Evolutionary conservation across 2,329 filamentous ascomycete genomes (phyloP).

Genomic region (Fusarium euwallaceae): DNA sequence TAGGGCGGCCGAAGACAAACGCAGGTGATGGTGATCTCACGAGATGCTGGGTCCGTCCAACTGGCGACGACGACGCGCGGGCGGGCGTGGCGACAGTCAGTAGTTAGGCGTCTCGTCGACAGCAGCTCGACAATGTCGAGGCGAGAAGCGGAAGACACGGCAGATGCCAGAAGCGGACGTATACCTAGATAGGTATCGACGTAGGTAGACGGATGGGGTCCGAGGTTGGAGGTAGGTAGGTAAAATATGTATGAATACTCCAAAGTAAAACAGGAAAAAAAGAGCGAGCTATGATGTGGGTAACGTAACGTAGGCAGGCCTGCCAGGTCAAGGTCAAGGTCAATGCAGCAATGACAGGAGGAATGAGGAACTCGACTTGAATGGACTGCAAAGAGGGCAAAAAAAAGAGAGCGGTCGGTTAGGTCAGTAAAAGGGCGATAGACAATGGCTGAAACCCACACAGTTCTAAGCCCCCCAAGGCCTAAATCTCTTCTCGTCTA

Average conservation of each 20-base stretch:
- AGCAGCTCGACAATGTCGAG: slow-evolving; percentile 36
- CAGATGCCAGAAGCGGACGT: slow-evolving; percentile 13
- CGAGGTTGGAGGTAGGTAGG: slow-evolving; percentile 1
- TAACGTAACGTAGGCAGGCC: slow-evolving; percentile 4
- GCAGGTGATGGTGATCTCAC: slow-evolving; percentile 18
- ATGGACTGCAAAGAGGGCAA: slow-evolving; percentile 25
- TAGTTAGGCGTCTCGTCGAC: slow-evolving; percentile 11
- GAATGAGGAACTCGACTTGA: slow-evolving; percentile 17
- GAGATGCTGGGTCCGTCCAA: slow-evolving; percentile 13
- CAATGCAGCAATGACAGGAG: slow-evolving; percentile 34
- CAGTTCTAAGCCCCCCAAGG: slow-evolving; percentile 29
- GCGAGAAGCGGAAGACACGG: slow-evolving; percentile 17
- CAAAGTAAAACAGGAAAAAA: slow-evolving; percentile 22
- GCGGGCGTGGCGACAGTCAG: slow-evolving; percentile 20
- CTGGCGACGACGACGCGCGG: slow-evolving; percentile 19
- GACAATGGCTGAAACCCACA: slow-evolving; percentile 39
- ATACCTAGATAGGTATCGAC: slow-evolving; percentile 11
- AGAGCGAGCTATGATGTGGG: slow-evolving; percentile 11
- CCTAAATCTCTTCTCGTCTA: slow-evolving; percentile 31
- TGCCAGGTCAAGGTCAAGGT: slow-evolving; percentile 6
- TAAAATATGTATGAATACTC: slow-evolving; percentile 27
- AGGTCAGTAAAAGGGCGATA: slow-evolving; percentile 41
- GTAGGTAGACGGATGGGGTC: background rate
- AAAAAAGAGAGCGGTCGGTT: slow-evolving; percentile 41
- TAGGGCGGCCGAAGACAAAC: slow-evolving; percentile 3